These are phyloP conservation scores for Nicotiana otophora DNA, from an alignment of 257 asterid species.

Conservation along the genomic window DNA sequence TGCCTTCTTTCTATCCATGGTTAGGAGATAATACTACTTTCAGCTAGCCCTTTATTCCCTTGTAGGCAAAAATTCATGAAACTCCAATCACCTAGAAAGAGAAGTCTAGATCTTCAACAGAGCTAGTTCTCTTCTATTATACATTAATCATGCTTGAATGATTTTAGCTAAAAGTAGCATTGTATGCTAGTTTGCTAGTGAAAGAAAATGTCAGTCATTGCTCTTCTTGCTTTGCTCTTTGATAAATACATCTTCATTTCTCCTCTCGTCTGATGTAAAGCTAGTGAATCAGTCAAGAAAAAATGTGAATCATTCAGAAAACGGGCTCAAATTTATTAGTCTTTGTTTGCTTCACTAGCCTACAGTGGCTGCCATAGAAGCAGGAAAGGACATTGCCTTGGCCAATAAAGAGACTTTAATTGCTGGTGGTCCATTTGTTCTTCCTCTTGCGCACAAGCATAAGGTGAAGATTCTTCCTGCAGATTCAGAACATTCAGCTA, in stretches of 20 bases:
- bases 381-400: slow-evolving; percentile 97
- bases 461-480: slow-evolving; percentile 98
- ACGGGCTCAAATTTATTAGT: background rate
- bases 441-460: slow-evolving; percentile 95
- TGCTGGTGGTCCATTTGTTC: slow-evolving; percentile 98
- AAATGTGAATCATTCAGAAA: background rate
- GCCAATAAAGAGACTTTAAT: slow-evolving; percentile 96
- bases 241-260: background rate
- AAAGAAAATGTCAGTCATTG: background rate
- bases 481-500: slow-evolving; percentile 98
- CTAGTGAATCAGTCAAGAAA: background rate
- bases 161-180: background rate
- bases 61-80: background rate
- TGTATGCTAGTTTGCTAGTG: background rate
- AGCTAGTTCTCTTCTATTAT: background rate
- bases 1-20: background rate
- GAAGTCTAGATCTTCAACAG: background rate
- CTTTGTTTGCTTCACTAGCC: slow-evolving; percentile 41
- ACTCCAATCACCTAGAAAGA: background rate
- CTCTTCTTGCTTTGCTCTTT: background rate
- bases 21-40: background rate
- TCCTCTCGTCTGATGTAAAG: background rate
- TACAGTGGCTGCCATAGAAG: slow-evolving; percentile 96
- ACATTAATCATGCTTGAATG: background rate
- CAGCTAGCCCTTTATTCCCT: background rate